A percentile compares a stretch with the other conserved stretches of the same genome.
Evolutionary conservation across 2,329 filamentous ascomycete genomes (phyloP).

Genomic region (Aspergillus novofumigatus): DNA sequence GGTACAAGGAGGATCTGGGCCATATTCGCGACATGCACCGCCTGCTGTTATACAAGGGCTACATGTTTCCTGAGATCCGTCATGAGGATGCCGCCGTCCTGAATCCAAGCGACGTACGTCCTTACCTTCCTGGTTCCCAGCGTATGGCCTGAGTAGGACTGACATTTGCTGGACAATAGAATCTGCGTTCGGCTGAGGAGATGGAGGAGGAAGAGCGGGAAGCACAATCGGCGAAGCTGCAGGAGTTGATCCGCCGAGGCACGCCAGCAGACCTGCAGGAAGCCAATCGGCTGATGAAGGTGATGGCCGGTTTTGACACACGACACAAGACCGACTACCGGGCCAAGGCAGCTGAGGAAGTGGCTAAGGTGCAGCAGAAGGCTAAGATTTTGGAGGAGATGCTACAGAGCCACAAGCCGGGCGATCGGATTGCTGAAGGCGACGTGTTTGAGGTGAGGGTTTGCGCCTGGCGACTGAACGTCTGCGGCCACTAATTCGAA

Average conservation of each 20-base stretch:
- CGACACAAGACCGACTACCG: conserved; percentile 95
- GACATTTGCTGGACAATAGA: conserved; percentile 52
- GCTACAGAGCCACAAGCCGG: conserved; percentile 74
- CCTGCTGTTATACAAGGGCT: conserved; percentile 92
- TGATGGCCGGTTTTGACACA: conserved; percentile 97
- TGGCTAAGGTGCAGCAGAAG: conserved; percentile 92
- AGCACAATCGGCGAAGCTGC: conserved; percentile 95
- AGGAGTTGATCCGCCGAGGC: conserved; percentile 90
- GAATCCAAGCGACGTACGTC: conserved; percentile 89
- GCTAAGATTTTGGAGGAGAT: conserved; percentile 89
- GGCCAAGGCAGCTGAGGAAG: conserved; percentile 94
- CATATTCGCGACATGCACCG: conserved; percentile 98
- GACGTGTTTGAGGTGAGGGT: conserved; percentile 61
- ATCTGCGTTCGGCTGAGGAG: conserved; percentile 91
- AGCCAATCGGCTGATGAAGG: conserved; percentile 96
- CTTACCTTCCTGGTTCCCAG: neutral
- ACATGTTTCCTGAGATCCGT: conserved; percentile 87
- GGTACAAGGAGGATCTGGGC: conserved; percentile 94
- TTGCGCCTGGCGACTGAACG: neutral
- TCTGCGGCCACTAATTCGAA: neutral
- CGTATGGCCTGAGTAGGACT: neutral
- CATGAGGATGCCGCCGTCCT: conserved; percentile 92
- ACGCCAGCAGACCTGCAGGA: conserved; percentile 92
- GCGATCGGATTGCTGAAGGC: conserved; percentile 70
- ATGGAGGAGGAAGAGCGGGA: conserved; percentile 97